phyloP scores from a whole-genome alignment of 2,329 filamentous ascomycete genomes.

The Aspergillus sergii region DNA sequence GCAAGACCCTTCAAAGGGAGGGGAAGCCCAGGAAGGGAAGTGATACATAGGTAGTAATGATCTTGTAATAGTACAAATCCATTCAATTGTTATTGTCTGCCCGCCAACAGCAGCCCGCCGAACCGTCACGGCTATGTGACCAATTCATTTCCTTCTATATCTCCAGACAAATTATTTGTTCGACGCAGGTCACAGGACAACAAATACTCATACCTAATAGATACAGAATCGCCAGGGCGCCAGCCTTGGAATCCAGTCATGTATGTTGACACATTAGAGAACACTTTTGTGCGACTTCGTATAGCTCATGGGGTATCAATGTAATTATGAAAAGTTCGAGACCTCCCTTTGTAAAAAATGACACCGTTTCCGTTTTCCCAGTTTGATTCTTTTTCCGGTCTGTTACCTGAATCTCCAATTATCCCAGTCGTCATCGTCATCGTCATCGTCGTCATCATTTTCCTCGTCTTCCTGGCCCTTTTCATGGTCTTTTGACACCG shows the following conservation, averaged over 20 bases:
- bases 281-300: conserved; percentile 20
- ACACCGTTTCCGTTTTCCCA: conserved; percentile 23
- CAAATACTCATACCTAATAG: conserved; percentile 1
- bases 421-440: conserved; percentile 56
- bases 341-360: conserved; percentile 28
- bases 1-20: conserved; percentile 11
- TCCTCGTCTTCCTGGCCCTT: conserved; percentile 33
- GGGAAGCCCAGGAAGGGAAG: conserved; percentile 10
- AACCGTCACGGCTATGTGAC: not conserved
- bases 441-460: conserved; percentile 50
- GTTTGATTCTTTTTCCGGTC: conserved; percentile 19
- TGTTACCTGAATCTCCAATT: conserved; percentile 45
- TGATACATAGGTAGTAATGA: conserved; percentile 7
- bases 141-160: not conserved
- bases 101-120: not conserved
- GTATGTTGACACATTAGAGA: conserved; percentile 16
- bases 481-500: conserved; percentile 42
- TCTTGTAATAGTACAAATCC: conserved; percentile 13
- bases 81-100: conserved; percentile 7
- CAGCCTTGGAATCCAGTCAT: conserved; percentile 6
- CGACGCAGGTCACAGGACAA: not conserved
- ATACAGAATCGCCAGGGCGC: conserved; percentile 1
- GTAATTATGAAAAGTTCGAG: conserved; percentile 31
- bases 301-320: conserved; percentile 39
- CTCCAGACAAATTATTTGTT: conserved; percentile 2